These are phyloP conservation scores for Coemansia pectinata DNA, from an alignment of 192 early-diverging fungal species.

Conservation along the genomic window DNA sequence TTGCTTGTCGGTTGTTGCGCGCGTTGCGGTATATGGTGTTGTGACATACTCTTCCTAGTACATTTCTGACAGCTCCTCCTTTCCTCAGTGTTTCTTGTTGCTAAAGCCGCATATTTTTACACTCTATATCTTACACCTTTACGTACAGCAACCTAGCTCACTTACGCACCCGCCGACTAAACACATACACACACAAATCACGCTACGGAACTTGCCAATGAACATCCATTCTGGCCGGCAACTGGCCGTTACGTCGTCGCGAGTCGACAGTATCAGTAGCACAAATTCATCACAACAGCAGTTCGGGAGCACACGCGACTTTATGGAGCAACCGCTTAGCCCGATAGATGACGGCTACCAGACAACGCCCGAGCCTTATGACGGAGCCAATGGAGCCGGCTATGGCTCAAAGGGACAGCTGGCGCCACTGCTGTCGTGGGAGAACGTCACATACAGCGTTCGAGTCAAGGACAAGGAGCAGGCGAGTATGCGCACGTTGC, in stretches of 20 bases:
- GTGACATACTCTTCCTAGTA: neutral
- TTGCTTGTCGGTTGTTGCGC: neutral
- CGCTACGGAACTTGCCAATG: neutral
- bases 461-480: slow-evolving; percentile 45
- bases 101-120: neutral
- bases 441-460: slow-evolving; percentile 48
- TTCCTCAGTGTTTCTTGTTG: neutral
- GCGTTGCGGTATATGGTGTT: neutral
- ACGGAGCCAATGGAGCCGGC: neutral
- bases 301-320: slow-evolving; percentile 52
- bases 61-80: neutral
- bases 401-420: slow-evolving; percentile 8
- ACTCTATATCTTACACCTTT: neutral
- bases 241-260: neutral
- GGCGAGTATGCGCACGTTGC: slow-evolving; percentile 52
- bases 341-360: slow-evolving; percentile 28
- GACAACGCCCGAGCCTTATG: slow-evolving; percentile 6
- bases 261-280: slow-evolving; percentile 12
- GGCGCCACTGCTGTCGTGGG: slow-evolving; percentile 46
- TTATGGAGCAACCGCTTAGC: slow-evolving; percentile 49
- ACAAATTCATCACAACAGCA: slow-evolving; percentile 28
- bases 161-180: neutral
- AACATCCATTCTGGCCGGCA: slow-evolving; percentile 9
- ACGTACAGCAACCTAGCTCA: neutral
- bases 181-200: neutral